Evolutionary conservation across 306 rosid genomes (phyloP).

Genomic region (Boehmeria nivea): DNA sequence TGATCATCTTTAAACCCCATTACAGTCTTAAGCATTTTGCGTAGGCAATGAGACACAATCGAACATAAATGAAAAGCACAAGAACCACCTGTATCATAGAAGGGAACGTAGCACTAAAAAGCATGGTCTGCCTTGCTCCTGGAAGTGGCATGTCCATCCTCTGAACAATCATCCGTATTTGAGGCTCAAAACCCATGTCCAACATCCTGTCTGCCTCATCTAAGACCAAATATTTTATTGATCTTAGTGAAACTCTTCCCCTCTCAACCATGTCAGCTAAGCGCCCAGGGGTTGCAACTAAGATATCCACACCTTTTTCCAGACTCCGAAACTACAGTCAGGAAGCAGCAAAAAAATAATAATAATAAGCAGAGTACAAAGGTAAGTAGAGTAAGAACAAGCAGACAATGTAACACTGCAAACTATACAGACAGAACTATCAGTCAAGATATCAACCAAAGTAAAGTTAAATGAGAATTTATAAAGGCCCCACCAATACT

Average conservation of each 20-base stretch:
- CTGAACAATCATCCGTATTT: slow-evolving; percentile 29
- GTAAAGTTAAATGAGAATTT: too few species aligned
- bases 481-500: too few species aligned
- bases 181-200: slow-evolving; percentile 41
- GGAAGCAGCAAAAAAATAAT: neutral
- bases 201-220: slow-evolving; percentile 44
- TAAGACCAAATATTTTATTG: slow-evolving; percentile 25
- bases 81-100: slow-evolving; percentile 27
- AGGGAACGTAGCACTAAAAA: slow-evolving; percentile 41
- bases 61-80: neutral
- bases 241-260: slow-evolving; percentile 21
- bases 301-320: slow-evolving; percentile 37
- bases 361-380: neutral
- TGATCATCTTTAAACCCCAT: neutral
- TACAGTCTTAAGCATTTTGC: neutral
- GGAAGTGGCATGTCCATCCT: slow-evolving; percentile 30
- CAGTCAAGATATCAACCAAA: too few species aligned
- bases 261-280: slow-evolving; percentile 34
- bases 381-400: neutral
- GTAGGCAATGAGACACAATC: neutral
- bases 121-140: slow-evolving; percentile 31
- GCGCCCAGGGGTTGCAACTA: slow-evolving; percentile 38
- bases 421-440: too few species aligned
- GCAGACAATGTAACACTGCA: neutral
- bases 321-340: slow-evolving; percentile 22